Evolutionary conservation across 192 early-diverging fungal species (phyloP).

Genomic region (Spinellus fusiger): DNA sequence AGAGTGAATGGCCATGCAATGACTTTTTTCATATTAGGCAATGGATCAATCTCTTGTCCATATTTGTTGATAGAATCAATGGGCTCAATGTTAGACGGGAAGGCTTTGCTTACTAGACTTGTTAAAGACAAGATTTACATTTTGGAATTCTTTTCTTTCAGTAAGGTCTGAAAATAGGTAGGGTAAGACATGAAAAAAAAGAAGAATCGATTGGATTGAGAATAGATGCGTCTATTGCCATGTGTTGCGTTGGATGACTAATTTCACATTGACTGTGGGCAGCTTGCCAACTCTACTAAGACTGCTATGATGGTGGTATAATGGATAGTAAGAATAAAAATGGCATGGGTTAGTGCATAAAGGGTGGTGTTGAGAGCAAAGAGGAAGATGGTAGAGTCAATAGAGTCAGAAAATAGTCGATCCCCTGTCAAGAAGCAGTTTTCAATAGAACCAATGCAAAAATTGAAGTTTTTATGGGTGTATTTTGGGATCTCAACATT

Average conservation of each 20-base stretch:
- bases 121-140: constrained; percentile 2
- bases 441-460: constrained; percentile 66
- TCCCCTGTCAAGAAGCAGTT: constrained; percentile 76
- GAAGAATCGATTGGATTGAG: constrained; percentile 30
- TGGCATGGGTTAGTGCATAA: constrained; percentile 52
- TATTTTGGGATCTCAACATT: constrained; percentile 57
- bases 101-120: constrained; percentile 36
- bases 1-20: constrained; percentile 38
- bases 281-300: constrained; percentile 43
- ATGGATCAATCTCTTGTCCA: constrained; percentile 59
- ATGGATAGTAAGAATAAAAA: constrained; percentile 62
- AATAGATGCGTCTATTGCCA: not conserved
- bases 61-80: constrained; percentile 68
- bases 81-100: constrained; percentile 44
- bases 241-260: constrained; percentile 47
- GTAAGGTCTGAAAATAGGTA: not conserved
- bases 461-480: constrained; percentile 58
- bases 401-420: constrained; percentile 61
- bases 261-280: constrained; percentile 70
- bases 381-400: constrained; percentile 66
- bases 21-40: constrained; percentile 52
- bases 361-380: constrained; percentile 65
- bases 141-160: not conserved
- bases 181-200: constrained; percentile 21
- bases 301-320: constrained; percentile 56